Percentiles rank a stretch among this genome's conserved stretches.
These are phyloP conservation scores for Rhodotorula paludigena DNA, from an alignment of 768 basidiomycete species.

Conservation along the genomic window DNA sequence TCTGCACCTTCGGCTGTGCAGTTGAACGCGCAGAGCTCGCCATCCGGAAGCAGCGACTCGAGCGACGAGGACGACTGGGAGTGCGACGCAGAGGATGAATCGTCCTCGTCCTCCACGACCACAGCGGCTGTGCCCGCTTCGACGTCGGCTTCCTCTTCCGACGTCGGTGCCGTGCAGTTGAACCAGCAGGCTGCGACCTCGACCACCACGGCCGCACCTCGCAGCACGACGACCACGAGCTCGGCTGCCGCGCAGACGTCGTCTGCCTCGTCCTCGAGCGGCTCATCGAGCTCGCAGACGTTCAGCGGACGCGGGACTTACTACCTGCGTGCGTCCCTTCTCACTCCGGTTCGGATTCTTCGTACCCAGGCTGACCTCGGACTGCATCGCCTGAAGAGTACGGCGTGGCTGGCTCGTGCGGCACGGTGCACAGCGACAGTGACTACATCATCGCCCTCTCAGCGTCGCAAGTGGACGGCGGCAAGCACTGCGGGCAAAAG, in stretches of 20 bases:
- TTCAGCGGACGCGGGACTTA: constrained; percentile 20
- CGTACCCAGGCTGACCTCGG: no score
- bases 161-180: constrained; percentile 7
- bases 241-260: constrained; percentile 8
- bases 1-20: no score
- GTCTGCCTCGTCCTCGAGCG: neutral
- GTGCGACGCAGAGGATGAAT: constrained; percentile 7
- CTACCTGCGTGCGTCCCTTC: no score
- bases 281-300: no score
- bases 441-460: neutral
- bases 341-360: no score
- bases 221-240: neutral
- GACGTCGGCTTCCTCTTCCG: neutral
- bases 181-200: neutral
- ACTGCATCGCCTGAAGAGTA: no score
- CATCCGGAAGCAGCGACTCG: neutral
- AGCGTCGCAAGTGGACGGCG: neutral
- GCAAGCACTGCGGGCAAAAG: constrained; percentile 37
- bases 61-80: constrained; percentile 14
- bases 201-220: constrained; percentile 13
- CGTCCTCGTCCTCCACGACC: neutral
- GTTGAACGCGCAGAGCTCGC: no score
- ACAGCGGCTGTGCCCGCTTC: neutral
- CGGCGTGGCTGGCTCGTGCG: constrained; percentile 71
- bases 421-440: constrained; percentile 50